Evolutionary conservation across 2,329 filamentous ascomycete species (phyloP), one percentile per base, ranked within the genome.

Genomic region (Simplicillium sp.): DNA sequence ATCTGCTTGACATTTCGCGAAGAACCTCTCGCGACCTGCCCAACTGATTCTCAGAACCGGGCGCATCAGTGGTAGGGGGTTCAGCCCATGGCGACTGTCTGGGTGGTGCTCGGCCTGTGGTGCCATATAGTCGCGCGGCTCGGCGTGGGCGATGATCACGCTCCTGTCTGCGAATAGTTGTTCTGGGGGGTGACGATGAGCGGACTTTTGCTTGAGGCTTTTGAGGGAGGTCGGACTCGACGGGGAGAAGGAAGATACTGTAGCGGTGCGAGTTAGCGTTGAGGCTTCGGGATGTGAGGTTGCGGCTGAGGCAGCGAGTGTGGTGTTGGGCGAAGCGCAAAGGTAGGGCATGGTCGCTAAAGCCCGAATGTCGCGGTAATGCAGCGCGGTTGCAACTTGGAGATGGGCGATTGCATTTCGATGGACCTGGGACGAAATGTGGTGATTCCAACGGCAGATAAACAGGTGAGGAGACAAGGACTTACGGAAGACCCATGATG

Each of bases 401-500:
- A 25, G 20, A 25, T 25, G 20, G 6, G 20, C 20, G 20, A 25
- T 25, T 25, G 20, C 20, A 9, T 5, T 25, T 25, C 9, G 20
- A 25, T 9, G 20, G 20, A 25, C 20, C 5, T 5, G 20, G 20
- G 9, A 9, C 20, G 20, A 25, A 25, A 25, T 25, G 20, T 25
- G 9, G 20, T 25, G 20, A 25, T 25, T 5, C 20, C 6, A 25
- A 25, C 6, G 20, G 9, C 20, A 25, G 20, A 25, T 25, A 25
- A 25, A 25, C 20, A 9, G 9, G 20, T 6, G 20, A 25, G 20
- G 20, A 25, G n/a, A n/a, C n/a, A n/a, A n/a, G 20, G 44, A 66
- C 67, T 67, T 64, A 70, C 67, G 66, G 67, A 38, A 69, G 66
- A 53, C 67, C 67, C 67, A 70, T 70, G 38, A 35, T 52, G 50